Evolutionary conservation across 164 flowering plant genomes (phyloP), one percentile per base, ranked within the genome.

Genomic region (Stephania cephalantha): DNA sequence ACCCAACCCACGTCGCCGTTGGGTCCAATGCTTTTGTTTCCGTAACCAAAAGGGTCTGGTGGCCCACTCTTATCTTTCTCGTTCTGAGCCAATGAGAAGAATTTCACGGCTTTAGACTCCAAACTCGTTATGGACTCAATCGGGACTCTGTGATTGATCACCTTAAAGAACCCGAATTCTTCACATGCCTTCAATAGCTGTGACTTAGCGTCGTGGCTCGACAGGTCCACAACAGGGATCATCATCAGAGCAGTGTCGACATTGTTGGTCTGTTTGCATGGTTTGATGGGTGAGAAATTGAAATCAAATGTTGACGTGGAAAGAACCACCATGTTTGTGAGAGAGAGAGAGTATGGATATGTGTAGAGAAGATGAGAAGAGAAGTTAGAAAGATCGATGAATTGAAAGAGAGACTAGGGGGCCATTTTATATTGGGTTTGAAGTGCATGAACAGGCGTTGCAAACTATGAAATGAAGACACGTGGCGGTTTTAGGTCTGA

Each of bases 1-100:
- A 95, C 74, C 98, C 98, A 93, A 25, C 99, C 99, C 44, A 91
- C 86, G 81, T 95, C 99, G 9, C 99, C 99, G 75, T 89, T 91
- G 2, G 84, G 86, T 7, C 99, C 99, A 77, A 93, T 92, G 66
- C 75, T 80, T 79, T 81, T 92, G 84, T 77, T 90, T 5, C 97
- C 98, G 75, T 92, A 95, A 11, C 98, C 98, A 73, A 86, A 88
- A 3, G 99, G 95, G 78, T 82, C 79, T 18, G 97, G 79, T 45
- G 92, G 89, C 22, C 94, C 88, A 25, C 83, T 86, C 61, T 74
- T 83, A 25, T 92, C 90, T 74, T 95, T 95, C 74, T 89, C 89
- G 48, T 83, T 68, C 75, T 82, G 89, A 11, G 98, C 80, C 15
- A 85, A 70, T 6, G 77, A 78, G 79, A 93, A 95, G 84, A 95